Evolutionary conservation across 2,329 filamentous ascomycete species (phyloP).

Genomic region (Macrophomina pseudophaseolina): DNA sequence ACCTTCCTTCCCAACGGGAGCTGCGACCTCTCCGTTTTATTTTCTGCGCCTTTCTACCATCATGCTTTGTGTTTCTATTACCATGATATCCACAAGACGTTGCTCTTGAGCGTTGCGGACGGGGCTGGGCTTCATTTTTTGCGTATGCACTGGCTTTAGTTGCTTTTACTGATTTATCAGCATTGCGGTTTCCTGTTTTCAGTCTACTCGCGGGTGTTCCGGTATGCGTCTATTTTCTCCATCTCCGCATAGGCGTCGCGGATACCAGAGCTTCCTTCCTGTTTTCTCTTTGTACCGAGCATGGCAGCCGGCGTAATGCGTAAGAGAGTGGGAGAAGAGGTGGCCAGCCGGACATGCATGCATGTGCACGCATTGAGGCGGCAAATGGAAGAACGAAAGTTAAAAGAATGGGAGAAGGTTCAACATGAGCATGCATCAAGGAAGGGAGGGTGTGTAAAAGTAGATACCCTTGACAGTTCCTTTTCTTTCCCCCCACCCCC

Average conservation of each 20-base stretch:
- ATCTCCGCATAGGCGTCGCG: not conserved
- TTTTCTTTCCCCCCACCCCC: not conserved
- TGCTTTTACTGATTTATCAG: not conserved
- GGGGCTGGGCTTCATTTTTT: not conserved
- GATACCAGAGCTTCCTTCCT: not conserved
- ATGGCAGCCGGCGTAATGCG: conserved; percentile 11
- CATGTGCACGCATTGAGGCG: not conserved
- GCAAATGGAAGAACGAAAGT: not conserved
- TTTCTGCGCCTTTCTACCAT: not conserved
- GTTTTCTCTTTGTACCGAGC: not conserved
- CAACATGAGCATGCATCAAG: not conserved
- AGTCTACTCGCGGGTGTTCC: not conserved
- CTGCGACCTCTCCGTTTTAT: not conserved
- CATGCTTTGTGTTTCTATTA: not conserved
- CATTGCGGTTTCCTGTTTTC: not conserved
- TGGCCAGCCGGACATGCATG: not conserved
- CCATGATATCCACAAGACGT: conserved; percentile 20
- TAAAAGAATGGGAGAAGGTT: not conserved
- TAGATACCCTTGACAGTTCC: not conserved
- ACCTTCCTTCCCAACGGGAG: not conserved
- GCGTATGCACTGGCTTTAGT: not conserved
- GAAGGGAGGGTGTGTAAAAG: not conserved
- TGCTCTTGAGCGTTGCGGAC: conserved; percentile 10
- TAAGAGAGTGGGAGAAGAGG: not conserved
- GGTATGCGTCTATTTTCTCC: conserved; percentile 2